Conservation (phyloP, 1,284 basidiomycete genomes). For the Mycosarcoma mackinlayi region DNA sequence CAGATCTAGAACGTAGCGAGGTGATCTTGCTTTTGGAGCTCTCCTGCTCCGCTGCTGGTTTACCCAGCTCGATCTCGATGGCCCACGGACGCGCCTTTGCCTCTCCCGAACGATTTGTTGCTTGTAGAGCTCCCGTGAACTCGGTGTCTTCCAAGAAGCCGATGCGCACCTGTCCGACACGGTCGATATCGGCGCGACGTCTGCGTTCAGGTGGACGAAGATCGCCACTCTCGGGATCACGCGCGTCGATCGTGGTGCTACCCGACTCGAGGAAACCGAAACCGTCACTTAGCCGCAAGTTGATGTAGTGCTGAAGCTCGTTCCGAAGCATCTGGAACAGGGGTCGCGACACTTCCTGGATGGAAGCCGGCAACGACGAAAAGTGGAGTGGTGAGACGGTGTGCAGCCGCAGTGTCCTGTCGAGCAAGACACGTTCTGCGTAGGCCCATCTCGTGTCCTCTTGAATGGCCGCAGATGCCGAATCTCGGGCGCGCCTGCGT, state of each 20-base stretch:
- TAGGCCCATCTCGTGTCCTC: conserved; percentile 32
- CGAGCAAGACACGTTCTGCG: conserved; percentile 27
- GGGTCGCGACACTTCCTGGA: conserved; percentile 34
- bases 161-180: conserved; percentile 42
- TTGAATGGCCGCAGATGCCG: conserved; percentile 2
- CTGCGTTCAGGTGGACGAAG: conserved; percentile 38
- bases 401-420: conserved; percentile 44
- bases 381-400: conserved; percentile 44
- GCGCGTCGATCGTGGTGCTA: conserved; percentile 24
- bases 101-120: conserved; percentile 11
- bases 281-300: conserved; percentile 47
- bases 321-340: conserved; percentile 37
- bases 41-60: conserved; percentile 31
- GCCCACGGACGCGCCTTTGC: conserved; percentile 32
- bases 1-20: conserved; percentile 8
- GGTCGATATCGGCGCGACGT: conserved; percentile 34
- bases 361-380: conserved; percentile 36
- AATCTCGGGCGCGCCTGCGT: conserved; percentile 24
- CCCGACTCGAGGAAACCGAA: conserved; percentile 39
- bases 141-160: conserved; percentile 36
- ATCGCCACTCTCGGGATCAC: conserved; percentile 36
- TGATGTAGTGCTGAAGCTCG: conserved; percentile 44
- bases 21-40: conserved; percentile 12
- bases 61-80: conserved; percentile 49
- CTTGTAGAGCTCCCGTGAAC: conserved; percentile 23